Evolutionary conservation across 768 basidiomycete genomes (phyloP), one percentile per base, ranked within the genome.

Genomic region (Auricularia sp.): DNA sequence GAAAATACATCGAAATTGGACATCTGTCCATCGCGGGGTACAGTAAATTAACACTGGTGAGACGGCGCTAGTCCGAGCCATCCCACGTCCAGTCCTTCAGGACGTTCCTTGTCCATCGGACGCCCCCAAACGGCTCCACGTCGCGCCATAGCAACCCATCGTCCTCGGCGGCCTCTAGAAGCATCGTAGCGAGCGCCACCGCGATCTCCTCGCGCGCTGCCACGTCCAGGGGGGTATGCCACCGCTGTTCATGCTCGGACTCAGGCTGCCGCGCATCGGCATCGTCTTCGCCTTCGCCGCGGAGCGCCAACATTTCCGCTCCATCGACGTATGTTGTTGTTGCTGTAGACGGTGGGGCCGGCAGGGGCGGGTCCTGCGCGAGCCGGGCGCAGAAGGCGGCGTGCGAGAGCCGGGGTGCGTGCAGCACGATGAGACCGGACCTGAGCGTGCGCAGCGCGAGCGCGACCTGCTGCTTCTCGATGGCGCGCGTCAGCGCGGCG

Each of bases 371-470:
- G 29, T 29, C 29, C 29, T 29, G 29, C 29, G 29, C 78, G 2
- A 95, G 77, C 10, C 94, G 85, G 2, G 83, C 77, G 0, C 85
- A 76, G 71, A 98, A 94, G 0, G 87, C 81, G 0, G 79, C 76
- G 42, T 82, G 82, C 0, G 87, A 80, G 76, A 87, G 97, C 1
- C 80, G 79, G 3, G 94, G 91, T 1, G 89, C 92, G 74, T 96
- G 92, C 0, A 98, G 80, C 39, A 98, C 92, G 10, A 79, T 81
- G 1, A 97, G 79, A 0, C 90, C 89, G 0, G 90, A 90, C 2
- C 75, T 71, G 71, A 98, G 89, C 3, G 80, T 82, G 54, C 92
- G 85, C 44, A 80, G 77, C 44, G 79, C 77, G 66, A 98, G 85
- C 1, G 85, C 80, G 2, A 92, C 92, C 14, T 75, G 71, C 0